Evolutionary conservation across 345 rosid genomes (phyloP), one percentile per base, ranked within the genome.

Genomic region (Corchorus olitorius): DNA sequence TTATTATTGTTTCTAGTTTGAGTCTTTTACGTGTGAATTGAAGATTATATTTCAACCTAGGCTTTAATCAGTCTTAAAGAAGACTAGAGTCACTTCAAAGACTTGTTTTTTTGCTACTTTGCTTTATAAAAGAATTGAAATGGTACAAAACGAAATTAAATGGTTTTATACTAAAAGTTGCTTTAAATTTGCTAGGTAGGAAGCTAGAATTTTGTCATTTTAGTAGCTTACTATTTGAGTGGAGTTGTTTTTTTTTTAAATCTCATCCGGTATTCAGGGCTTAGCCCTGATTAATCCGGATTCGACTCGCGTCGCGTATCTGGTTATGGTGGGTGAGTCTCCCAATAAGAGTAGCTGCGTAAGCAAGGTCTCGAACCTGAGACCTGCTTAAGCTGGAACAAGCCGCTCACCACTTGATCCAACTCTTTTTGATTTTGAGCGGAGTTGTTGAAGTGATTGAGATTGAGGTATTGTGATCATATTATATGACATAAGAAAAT

Each of bases 31-130:
- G 55, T 43, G 75, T 56, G 75, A 33, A 63, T 53, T 4, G 33
- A 48, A 37, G 62, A 15, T 2, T 48, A 67, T 49, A 50, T 33
- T 49, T 69, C 73, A 50, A 69, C 59, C 1, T 67, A 22, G 35
- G 55, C 39, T 67, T 27, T 46, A 48, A 46, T 67, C 72, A 46
- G 15, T 67, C 6, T 48, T 56, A 3, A 22, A 50, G 14, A 33
- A 50, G 59, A 15, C 27, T 69, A 16, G 27, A 0, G 12, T 14
- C 53, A 43, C 54, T 67, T 15, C 34, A 20, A 20, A 7, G 8
- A 39, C 43, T 65, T 65, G 52, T 20, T 65, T 67, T 49, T 27
- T 69, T 69, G 59, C 15, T 27, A 49, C 45, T 9, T 70, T 70
- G 60, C 59, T 50, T 48, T 33, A 4, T 10, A 15, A 41, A 41